These are phyloP conservation scores for Penicillium digitatum DNA, from an alignment of 2,329 filamentous ascomycete species.

Conservation along the genomic window DNA sequence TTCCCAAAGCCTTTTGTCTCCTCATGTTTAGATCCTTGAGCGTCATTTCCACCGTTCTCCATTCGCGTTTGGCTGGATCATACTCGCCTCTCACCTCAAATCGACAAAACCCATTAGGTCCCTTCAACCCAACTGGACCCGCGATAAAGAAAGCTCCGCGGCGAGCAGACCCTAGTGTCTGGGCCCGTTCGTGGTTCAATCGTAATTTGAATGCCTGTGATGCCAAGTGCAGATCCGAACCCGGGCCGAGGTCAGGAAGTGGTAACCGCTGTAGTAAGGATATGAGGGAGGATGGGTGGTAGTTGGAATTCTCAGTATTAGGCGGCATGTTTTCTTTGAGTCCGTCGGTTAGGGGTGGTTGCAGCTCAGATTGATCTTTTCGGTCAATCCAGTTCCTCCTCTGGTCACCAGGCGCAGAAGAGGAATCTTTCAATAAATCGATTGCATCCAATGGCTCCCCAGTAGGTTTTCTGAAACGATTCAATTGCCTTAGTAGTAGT, in stretches of 20 bases:
- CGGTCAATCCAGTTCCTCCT: slow-evolving; percentile 17
- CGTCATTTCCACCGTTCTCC: slow-evolving; percentile 30
- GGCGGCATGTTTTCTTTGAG: slow-evolving; percentile 15
- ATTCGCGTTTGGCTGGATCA: slow-evolving; percentile 29
- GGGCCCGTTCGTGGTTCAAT: slow-evolving; percentile 24
- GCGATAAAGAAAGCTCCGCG: slow-evolving; percentile 35
- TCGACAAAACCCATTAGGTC: slow-evolving; percentile 34
- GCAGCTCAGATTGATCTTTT: slow-evolving; percentile 17
- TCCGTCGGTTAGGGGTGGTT: slow-evolving; percentile 13
- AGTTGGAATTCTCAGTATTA: slow-evolving; percentile 12
- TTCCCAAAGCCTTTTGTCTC: slow-evolving; percentile 28
- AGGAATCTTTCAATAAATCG: slow-evolving; percentile 11
- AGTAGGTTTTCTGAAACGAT: slow-evolving; percentile 21
- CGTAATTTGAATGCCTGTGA: slow-evolving; percentile 32
- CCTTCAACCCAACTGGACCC: slow-evolving; percentile 34
- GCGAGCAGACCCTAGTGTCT: slow-evolving; percentile 20
- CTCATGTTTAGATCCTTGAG: slow-evolving; percentile 31
- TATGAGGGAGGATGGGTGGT: slow-evolving; percentile 30
- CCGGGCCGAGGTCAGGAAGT: slow-evolving; percentile 33
- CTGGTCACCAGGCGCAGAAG: slow-evolving; percentile 14
- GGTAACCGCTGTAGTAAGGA: slow-evolving; percentile 34
- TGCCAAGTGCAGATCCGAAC: slow-evolving; percentile 34
- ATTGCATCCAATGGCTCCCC: slow-evolving; percentile 13
- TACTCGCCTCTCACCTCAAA: slow-evolving; percentile 38
- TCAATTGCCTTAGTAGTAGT: slow-evolving; percentile 28